Conservation (phyloP, 176 grass and related monocot species). For the sorghum (Sorghum bicolor) region Sorghum_bicolor_NCBIv3 NC_012871.2:14528001-14528500, state of each 20-base stretch:
- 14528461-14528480: slow-evolving; percentile 13
- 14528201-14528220: slow-evolving; percentile 1
- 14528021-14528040: neutral
- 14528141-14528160: slow-evolving; percentile 15
- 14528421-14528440: neutral
- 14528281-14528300: neutral
- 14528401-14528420: neutral
- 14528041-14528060: too few relatives aligned
- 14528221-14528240: neutral
- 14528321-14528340: neutral
- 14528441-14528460: slow-evolving; percentile 22
- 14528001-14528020: neutral
- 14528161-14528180: neutral
- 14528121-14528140: slow-evolving; percentile 3
- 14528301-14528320: neutral
- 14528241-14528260: slow-evolving; percentile 1
- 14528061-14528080: too few relatives aligned
- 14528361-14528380: neutral
- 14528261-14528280: slow-evolving; percentile 4
- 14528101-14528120: neutral
- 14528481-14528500: neutral
- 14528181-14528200: neutral
- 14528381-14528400: neutral
- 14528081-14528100: too few relatives aligned
- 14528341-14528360: neutral